phyloP scores from a whole-genome alignment of 2,329 filamentous ascomycete genomes.

The Kalmusia sp. region DNA sequence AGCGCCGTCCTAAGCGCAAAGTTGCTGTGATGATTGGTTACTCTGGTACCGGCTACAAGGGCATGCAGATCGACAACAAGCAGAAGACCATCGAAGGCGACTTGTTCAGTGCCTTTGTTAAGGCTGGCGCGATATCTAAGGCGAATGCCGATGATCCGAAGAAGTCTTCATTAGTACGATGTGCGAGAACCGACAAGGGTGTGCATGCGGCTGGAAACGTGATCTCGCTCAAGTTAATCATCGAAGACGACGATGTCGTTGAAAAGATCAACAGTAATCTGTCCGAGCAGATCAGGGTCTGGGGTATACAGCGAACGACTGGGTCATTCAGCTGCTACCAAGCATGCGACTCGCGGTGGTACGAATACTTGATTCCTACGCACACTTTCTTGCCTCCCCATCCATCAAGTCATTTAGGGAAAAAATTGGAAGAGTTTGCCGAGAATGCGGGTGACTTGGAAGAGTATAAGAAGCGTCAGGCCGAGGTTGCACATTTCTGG shows the following conservation, averaged over 20 bases:
- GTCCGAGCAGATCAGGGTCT: slow-evolving; percentile 88
- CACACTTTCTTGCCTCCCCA: slow-evolving; percentile 93
- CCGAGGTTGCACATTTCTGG: slow-evolving; percentile 85
- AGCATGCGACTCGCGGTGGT: slow-evolving; percentile 92
- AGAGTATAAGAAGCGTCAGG: slow-evolving; percentile 71
- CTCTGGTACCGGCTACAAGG: slow-evolving; percentile 94
- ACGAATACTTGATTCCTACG: slow-evolving; percentile 95
- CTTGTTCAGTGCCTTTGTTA: slow-evolving; percentile 89
- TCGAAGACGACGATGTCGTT: slow-evolving; percentile 87
- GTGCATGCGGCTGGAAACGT: slow-evolving; percentile 96
- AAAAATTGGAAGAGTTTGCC: slow-evolving; percentile 79
- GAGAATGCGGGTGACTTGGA: slow-evolving; percentile 76
- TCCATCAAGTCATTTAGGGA: slow-evolving; percentile 83
- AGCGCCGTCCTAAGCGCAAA: slow-evolving; percentile 90
- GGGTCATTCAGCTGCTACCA: slow-evolving; percentile 95
- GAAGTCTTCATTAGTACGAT: slow-evolving; percentile 92
- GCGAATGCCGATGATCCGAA: slow-evolving; percentile 96
- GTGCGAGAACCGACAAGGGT: slow-evolving; percentile 95
- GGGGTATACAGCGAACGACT: slow-evolving; percentile 89
- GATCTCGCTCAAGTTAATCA: slow-evolving; percentile 92
- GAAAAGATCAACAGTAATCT: slow-evolving; percentile 89
- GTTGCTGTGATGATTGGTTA: slow-evolving; percentile 96
- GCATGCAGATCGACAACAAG: slow-evolving; percentile 82
- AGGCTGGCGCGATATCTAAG: slow-evolving; percentile 92
- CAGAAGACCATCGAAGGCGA: slow-evolving; percentile 97